Conservation (phyloP, 768 basidiomycete genomes). For the Phaeotremella skinneri region DNA sequence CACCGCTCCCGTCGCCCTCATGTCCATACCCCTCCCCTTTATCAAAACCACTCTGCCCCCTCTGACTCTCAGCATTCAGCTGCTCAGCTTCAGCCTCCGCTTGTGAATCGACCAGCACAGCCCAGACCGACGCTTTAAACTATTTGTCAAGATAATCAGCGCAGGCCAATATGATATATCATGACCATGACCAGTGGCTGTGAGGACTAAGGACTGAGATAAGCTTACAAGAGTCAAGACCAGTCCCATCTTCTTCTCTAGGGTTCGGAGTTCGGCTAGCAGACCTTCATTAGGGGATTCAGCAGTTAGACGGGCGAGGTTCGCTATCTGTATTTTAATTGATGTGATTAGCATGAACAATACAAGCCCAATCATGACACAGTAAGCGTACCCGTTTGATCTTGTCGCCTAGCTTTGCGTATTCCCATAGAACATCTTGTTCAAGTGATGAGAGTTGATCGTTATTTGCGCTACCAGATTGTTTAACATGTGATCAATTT, state of each 20-base stretch:
- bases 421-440: slow-evolving; percentile 85
- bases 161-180: slow-evolving; percentile 1
- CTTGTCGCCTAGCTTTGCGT: slow-evolving; percentile 78
- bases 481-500: not conserved
- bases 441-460: slow-evolving; percentile 66
- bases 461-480: slow-evolving; percentile 58
- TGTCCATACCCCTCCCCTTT: not conserved
- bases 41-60: not conserved
- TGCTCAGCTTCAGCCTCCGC: slow-evolving; percentile 37
- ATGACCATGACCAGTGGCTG: not conserved
- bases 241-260: slow-evolving; percentile 93
- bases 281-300: slow-evolving; percentile 75
- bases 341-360: slow-evolving; percentile 26
- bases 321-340: slow-evolving; percentile 45
- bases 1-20: not conserved
- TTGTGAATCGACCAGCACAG: slow-evolving; percentile 62
- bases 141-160: slow-evolving; percentile 42
- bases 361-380: slow-evolving; percentile 57
- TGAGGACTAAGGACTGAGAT: not conserved
- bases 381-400: slow-evolving; percentile 65
- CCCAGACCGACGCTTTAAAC: slow-evolving; percentile 98
- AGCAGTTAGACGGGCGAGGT: slow-evolving; percentile 63
- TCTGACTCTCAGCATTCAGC: not conserved
- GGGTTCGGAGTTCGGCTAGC: slow-evolving; percentile 67
- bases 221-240: slow-evolving; percentile 79